Percentiles rank a stretch among this genome's conserved stretches.
phyloP scores from a whole-genome alignment of 1,139 yeast genomes.

The Pichia sp. region DNA sequence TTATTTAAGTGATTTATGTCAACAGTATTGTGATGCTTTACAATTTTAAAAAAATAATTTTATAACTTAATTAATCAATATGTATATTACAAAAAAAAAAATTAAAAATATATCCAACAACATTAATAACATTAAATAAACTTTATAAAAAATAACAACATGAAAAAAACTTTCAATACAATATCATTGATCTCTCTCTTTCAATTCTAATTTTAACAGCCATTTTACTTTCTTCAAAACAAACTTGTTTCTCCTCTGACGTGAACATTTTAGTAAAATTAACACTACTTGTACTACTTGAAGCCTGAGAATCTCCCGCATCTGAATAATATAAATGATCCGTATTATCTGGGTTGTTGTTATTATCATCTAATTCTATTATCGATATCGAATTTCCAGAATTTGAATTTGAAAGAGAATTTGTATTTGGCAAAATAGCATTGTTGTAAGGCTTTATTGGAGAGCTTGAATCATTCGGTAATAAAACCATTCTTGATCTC shows the following conservation, averaged over 20 bases:
- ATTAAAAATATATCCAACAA: no score
- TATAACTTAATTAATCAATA: background rate
- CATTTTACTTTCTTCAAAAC: slow-evolving; percentile 27
- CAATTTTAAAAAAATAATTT: slow-evolving; percentile 21
- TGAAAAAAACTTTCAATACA: background rate
- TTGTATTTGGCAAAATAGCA: background rate
- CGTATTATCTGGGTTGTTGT: background rate
- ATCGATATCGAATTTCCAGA: slow-evolving; percentile 1
- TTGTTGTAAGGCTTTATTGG: background rate
- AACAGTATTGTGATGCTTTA: slow-evolving; percentile 32
- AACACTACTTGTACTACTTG: slow-evolving; percentile 15
- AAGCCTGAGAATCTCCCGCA: slow-evolving; percentile 19
- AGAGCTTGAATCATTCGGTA: slow-evolving; percentile 6
- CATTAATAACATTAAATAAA: no score
- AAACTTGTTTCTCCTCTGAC: slow-evolving; percentile 21
- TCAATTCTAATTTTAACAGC: slow-evolving; percentile 30
- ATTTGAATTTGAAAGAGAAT: background rate
- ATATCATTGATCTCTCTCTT: slow-evolving; percentile 21
- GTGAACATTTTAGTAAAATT: slow-evolving; percentile 14
- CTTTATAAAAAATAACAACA: background rate
- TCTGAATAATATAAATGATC: slow-evolving; percentile 13
- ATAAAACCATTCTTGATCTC: slow-evolving; percentile 13
- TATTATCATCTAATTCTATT: slow-evolving; percentile 6
- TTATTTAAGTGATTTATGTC: slow-evolving; percentile 31
- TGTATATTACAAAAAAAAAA: no score